phyloP scores from a whole-genome alignment of 495 filamentous ascomycete species.

The Lasiosphaeriaceae sp. region DNA sequence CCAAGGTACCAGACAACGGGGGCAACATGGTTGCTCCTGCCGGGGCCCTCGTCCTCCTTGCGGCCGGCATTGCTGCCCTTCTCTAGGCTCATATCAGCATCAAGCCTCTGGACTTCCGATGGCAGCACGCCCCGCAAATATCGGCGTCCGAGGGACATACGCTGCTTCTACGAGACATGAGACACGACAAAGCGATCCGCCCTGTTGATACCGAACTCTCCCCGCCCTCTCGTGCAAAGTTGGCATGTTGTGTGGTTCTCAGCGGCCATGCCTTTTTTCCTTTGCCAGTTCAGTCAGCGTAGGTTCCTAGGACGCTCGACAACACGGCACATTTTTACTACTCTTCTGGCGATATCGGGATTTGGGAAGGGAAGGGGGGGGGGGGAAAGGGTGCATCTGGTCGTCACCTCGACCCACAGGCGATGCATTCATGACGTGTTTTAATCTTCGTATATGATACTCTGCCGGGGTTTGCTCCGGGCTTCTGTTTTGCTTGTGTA shows the following conservation, averaged over 20 bases:
- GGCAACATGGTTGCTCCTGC: conserved; percentile 21
- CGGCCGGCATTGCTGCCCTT: conserved; percentile 28
- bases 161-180: conserved; percentile 33
- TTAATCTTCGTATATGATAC: conserved; percentile 22
- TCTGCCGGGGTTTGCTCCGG: conserved; percentile 21
- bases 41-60: conserved; percentile 21
- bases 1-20: conserved; percentile 15
- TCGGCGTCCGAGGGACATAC: conserved; percentile 9
- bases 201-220: conserved; percentile 12
- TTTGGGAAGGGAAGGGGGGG: conserved; percentile 8
- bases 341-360: conserved; percentile 12
- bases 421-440: conserved; percentile 17
- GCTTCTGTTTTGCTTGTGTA: conserved; percentile 18
- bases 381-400: conserved; percentile 16
- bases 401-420: conserved; percentile 16
- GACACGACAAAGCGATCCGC: conserved; percentile 28
- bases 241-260: conserved; percentile 21
- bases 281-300: conserved; percentile 6
- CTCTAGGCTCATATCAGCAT: conserved; percentile 29
- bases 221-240: conserved; percentile 24
- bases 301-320: conserved; percentile 12
- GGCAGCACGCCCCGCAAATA: conserved; percentile 2
- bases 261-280: conserved; percentile 7
- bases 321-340: conserved; percentile 8
- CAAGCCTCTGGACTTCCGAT: conserved; percentile 12